A percentile compares a stretch with the other conserved stretches of the same genome.
Evolutionary conservation across 805 yeast genomes (phyloP).

Genomic region (Geotrichum ghanense): DNA sequence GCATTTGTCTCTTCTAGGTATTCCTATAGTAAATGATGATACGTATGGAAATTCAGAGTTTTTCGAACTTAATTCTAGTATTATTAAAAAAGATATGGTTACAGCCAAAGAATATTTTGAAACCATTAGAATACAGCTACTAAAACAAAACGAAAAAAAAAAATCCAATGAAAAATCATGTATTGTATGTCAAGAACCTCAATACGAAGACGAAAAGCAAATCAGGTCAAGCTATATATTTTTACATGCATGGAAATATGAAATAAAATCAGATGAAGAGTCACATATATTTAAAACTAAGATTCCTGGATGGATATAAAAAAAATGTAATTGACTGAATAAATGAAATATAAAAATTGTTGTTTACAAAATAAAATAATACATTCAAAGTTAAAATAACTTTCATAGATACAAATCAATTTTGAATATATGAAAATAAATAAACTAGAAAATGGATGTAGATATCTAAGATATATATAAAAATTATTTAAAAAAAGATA

Average conservation of each 20-base stretch:
- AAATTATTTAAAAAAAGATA: no score
- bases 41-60: constrained; percentile 58
- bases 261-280: not conserved
- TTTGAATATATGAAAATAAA: no score
- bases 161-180: not conserved
- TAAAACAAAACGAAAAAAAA: not conserved
- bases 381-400: no score
- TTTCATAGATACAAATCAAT: no score
- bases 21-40: constrained; percentile 86
- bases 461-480: no score
- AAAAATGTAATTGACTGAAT: no score
- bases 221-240: not conserved
- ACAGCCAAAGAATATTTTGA: not conserved
- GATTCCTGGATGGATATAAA: not conserved
- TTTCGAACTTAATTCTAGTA: constrained; percentile 63
- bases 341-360: no score
- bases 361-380: no score
- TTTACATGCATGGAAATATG: not conserved
- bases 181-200: not conserved
- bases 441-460: no score
- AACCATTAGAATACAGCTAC: not conserved
- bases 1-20: constrained; percentile 73
- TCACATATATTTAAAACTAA: not conserved
- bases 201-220: not conserved
- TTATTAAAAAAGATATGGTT: constrained; percentile 32